A percentile compares a stretch with the other conserved stretches of the same genome.
These are phyloP conservation scores for Neurospora tetrasperma DNA, from an alignment of 495 filamentous ascomycete species.

Conservation along the genomic window DNA sequence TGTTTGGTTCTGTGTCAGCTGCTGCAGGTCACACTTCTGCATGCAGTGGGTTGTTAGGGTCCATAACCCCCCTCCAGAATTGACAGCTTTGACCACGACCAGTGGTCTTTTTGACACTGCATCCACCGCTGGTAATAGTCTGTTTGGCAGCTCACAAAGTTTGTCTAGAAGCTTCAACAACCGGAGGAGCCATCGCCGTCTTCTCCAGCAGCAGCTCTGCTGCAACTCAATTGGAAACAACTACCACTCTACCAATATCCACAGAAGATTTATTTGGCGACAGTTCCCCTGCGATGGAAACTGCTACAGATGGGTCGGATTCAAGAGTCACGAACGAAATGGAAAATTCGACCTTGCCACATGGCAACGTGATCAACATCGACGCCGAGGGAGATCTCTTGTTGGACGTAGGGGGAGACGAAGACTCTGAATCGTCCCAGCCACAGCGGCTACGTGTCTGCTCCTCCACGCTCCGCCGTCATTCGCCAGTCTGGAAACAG, in stretches of 20 bases:
- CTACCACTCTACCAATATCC: not conserved
- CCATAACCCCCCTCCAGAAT: not conserved
- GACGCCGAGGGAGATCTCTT: constrained; percentile 6
- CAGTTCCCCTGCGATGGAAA: too few species aligned
- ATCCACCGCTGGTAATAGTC: not conserved
- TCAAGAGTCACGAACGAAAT: not conserved
- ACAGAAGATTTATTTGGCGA: not conserved
- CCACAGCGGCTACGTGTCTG: constrained; percentile 13
- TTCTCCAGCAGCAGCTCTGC: not conserved
- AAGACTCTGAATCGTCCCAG: not conserved
- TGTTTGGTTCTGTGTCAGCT: too few species aligned
- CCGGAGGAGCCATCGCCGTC: not conserved
- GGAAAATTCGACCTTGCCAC: fast-evolving
- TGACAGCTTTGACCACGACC: not conserved
- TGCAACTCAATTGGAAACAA: not conserved
- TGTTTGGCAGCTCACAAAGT: not conserved
- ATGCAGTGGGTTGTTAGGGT: not conserved
- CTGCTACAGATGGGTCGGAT: too few species aligned
- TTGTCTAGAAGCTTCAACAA: not conserved
- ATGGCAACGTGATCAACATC: not conserved
- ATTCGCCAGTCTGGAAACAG: constrained; percentile 20
- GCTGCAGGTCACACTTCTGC: too few species aligned
- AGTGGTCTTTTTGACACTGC: not conserved
- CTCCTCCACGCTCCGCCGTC: constrained; percentile 12
- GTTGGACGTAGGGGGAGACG: not conserved